Evolutionary conservation across 106 monocot genomes (phyloP), one percentile per base, ranked within the genome.

Genomic region (Allium cepa): DNA sequence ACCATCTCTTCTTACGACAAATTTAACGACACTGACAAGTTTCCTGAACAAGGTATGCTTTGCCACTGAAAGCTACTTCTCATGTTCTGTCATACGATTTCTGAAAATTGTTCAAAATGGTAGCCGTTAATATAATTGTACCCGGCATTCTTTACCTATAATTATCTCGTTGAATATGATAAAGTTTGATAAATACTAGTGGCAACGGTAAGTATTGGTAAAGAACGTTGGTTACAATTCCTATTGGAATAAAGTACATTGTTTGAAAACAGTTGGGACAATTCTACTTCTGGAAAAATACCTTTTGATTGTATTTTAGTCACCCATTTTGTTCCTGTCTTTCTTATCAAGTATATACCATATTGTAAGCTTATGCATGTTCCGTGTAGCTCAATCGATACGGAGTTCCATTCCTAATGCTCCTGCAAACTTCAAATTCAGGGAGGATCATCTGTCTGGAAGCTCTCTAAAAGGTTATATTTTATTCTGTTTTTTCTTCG

Each of bases 1-100:
- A 49, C 79, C 15, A 67, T 78, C 57, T 26, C 77, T 68, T 18
- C 75, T 50, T 76, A 87, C 77, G 87, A 90, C 71, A 77, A 79
- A 26, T 86, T 86, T 70, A 79, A 79, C 60, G 86, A 84, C 11
- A 36, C 73, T 9, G 83, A 82, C 4, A 60, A 69, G 9, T 90
- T 80, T 57, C 72, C 75, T 57, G 90, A 94, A 48, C 83, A 90
- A 87, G 94, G 94, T 90, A 79, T 45, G 36, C 36, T 36, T 36
- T 36, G 36, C 36, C 36, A 36, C 36, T 5, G 36, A 36, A 36
- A 36, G 36, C 36, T 36, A 5, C 36, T 36, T 36, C 36, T 36
- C 36, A 36, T 4, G 36, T 36, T 36, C 36, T 36, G 5, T 36
- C 3, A 36, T 36, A 2, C 3, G 36, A 36, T 36, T 36, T 36